Conservation (phyloP, 345 rosid genomes). For the Aethionema arabicum region DNA sequence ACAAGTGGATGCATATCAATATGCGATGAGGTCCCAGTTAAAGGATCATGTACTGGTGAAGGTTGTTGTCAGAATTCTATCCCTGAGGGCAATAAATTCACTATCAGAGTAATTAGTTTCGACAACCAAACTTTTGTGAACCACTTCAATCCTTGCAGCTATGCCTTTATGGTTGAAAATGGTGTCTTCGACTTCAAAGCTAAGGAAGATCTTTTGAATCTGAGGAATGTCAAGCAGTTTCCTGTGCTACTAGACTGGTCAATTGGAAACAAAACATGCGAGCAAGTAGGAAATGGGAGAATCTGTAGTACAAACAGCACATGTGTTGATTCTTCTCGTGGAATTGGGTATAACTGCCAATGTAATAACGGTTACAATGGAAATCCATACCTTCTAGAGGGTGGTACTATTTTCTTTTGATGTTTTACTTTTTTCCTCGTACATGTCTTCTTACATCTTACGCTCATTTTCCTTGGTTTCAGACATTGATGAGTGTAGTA, state of each 20-base stretch:
- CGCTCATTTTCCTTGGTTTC: not conserved
- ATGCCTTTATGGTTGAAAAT: slow-evolving; percentile 34
- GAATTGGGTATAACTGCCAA: not conserved
- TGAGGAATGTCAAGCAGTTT: not conserved
- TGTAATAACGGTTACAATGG: not conserved
- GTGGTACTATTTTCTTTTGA: not conserved
- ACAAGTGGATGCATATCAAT: slow-evolving; percentile 36
- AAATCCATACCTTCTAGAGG: not conserved
- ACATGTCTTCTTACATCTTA: not conserved
- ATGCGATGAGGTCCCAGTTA: slow-evolving; percentile 15
- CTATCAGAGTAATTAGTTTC: not conserved
- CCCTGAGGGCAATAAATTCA: slow-evolving; percentile 1
- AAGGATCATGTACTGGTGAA: slow-evolving; percentile 31
- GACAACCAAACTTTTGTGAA: not conserved
- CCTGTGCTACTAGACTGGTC: slow-evolving; percentile 11
- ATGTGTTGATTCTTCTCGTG: not conserved
- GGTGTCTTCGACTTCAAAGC: not conserved
- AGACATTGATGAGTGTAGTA: slow-evolving; percentile 19
- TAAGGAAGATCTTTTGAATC: not conserved
- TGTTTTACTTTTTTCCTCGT: not conserved
- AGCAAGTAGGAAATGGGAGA: not conserved
- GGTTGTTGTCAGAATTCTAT: slow-evolving; percentile 41
- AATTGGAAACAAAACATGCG: not conserved
- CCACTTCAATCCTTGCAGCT: slow-evolving; percentile 36
- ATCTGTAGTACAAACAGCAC: not conserved